A percentile compares a stretch with the other conserved stretches of the same genome.
Evolutionary conservation across 108 stramenopile genomes (phyloP).

Genomic region (Mayamaea pseudoterrestris): DNA sequence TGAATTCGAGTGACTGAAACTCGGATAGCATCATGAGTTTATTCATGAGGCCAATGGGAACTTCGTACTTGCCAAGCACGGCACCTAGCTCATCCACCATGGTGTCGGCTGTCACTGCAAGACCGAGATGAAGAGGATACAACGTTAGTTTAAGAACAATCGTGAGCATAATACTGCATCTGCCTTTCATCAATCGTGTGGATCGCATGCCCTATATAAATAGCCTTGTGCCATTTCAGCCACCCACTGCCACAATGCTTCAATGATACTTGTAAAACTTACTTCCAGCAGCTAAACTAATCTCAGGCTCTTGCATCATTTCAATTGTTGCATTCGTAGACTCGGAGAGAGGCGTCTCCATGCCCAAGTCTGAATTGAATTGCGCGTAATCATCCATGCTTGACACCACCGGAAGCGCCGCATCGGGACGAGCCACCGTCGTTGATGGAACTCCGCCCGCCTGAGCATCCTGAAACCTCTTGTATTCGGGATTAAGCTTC

Average conservation of each 20-base stretch:
- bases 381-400: constrained; percentile 3
- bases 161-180: no score
- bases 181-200: no score
- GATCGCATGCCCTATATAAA: no score
- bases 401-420: constrained; percentile 1
- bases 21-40: constrained; percentile 38
- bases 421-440: background rate
- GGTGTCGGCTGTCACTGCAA: constrained; percentile 9
- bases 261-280: no score
- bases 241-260: no score
- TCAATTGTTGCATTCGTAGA: constrained; percentile 1
- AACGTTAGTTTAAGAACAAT: background rate
- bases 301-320: constrained; percentile 14
- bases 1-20: constrained; percentile 31
- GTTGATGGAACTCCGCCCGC: constrained; percentile 7
- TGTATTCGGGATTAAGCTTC: constrained; percentile 40
- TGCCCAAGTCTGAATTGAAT: background rate
- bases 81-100: constrained; percentile 29
- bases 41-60: constrained; percentile 34
- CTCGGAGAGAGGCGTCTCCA: constrained; percentile 10
- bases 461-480: constrained; percentile 25
- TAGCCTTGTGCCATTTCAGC: no score
- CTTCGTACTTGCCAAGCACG: constrained; percentile 33
- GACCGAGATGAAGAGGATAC: background rate
- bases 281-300: constrained; percentile 20